Evolutionary conservation across 2,329 filamentous ascomycete genomes (phyloP).

Genomic region (Diaporthe sp.): DNA sequence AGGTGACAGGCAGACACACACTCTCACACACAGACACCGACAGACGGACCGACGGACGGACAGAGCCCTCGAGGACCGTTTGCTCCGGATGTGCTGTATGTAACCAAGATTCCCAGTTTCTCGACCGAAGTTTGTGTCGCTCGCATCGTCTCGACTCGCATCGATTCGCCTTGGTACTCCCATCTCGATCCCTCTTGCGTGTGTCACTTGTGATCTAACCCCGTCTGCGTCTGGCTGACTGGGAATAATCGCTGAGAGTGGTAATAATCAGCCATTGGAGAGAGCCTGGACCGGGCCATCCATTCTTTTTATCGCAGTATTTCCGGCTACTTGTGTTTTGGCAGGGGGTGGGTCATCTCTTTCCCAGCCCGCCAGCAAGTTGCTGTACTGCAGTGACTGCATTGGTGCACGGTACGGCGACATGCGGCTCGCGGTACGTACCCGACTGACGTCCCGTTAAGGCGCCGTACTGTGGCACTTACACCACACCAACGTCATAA

Average conservation of each 20-base stretch:
- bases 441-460: background rate
- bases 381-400: background rate
- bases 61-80: background rate
- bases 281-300: conserved; percentile 10
- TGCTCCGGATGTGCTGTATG: conserved; percentile 9
- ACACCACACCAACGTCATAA: conserved; percentile 38
- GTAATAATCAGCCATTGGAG: background rate
- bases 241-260: background rate
- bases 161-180: background rate
- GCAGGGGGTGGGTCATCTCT: background rate
- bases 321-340: conserved; percentile 6
- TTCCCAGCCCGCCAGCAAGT: background rate
- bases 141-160: background rate
- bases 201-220: background rate
- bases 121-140: background rate
- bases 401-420: background rate
- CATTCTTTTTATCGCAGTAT: background rate
- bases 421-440: conserved; percentile 28
- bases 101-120: background rate
- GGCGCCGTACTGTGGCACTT: conserved; percentile 5
- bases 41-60: background rate
- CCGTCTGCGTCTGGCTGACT: background rate
- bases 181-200: conserved; percentile 25
- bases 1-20: conserved; percentile 9
- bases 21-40: background rate